These are phyloP conservation scores for Aspergillus novoparasiticus DNA, from an alignment of 2,329 filamentous ascomycete species.

Conservation along the genomic window DNA sequence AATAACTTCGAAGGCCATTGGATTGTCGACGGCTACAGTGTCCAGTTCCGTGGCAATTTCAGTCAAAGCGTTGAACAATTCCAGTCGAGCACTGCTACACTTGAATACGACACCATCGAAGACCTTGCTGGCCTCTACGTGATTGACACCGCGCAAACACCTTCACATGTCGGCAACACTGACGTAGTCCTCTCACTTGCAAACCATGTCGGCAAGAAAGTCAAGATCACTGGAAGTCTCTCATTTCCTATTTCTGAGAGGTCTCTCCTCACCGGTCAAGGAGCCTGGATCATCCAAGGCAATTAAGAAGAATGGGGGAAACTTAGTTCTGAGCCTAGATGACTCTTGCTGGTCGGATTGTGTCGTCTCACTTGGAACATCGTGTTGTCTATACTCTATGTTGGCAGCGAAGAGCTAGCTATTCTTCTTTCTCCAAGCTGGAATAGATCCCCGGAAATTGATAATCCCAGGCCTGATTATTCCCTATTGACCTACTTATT, in stretches of 20 bases:
- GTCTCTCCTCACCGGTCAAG: background rate
- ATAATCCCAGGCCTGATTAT: too few relatives aligned
- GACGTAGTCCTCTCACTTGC: background rate
- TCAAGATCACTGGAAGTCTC: background rate
- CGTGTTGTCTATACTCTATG: too few relatives aligned
- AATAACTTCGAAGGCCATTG: background rate
- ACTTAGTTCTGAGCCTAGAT: too few relatives aligned
- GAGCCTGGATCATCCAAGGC: background rate
- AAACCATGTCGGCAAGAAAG: background rate
- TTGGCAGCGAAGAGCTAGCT: too few relatives aligned
- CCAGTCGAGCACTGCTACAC: background rate
- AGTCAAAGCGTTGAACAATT: background rate
- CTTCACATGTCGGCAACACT: background rate
- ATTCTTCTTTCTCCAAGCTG: too few relatives aligned
- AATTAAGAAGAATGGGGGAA: too few relatives aligned
- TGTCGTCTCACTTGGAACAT: too few relatives aligned
- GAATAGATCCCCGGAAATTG: too few relatives aligned
- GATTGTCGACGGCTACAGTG: background rate
- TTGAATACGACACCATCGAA: background rate
- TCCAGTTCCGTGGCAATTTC: background rate
- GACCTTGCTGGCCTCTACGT: background rate
- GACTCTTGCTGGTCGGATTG: too few relatives aligned
- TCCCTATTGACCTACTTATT: too few relatives aligned
- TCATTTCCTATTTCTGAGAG: background rate
- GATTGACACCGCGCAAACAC: background rate